Conservation (phyloP, 139 green algal species). For the Tetradesmus lagerheimii region DNA sequence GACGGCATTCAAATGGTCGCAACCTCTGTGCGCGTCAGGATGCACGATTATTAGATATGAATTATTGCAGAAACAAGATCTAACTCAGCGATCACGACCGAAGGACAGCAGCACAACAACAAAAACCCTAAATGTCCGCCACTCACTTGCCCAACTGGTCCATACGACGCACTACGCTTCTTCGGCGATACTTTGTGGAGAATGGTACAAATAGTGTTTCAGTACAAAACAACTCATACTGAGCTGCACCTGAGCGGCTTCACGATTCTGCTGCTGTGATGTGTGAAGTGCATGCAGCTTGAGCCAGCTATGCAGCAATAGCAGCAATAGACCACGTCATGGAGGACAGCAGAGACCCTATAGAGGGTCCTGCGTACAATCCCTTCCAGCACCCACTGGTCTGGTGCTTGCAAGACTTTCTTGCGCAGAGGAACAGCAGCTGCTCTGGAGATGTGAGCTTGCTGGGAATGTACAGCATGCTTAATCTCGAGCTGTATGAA, state of each 20-base stretch:
- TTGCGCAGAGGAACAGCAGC: conserved; percentile 24
- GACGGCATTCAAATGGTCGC: not conserved
- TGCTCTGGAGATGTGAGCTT: not conserved
- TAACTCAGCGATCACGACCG: not conserved
- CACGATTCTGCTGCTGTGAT: not conserved
- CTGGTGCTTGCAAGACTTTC: conserved; percentile 55
- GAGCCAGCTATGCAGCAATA: not conserved
- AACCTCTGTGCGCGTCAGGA: not conserved
- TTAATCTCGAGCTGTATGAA: not conserved
- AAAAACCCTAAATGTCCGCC: not conserved
- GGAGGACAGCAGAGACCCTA: not conserved
- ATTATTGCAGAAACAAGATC: not conserved
- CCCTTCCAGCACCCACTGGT: conserved; percentile 57
- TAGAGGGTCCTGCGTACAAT: not conserved
- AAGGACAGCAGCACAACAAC: not conserved
- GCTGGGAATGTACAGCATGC: not conserved
- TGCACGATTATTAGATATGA: not conserved
- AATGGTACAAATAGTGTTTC: too few relatives aligned
- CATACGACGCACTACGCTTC: too few relatives aligned
- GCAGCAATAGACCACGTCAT: not conserved
- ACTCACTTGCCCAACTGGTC: not conserved
- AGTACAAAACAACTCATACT: too few relatives aligned
- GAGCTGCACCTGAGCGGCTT: too few relatives aligned
- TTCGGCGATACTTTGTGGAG: not conserved
- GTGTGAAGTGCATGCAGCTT: not conserved